phyloP scores from a whole-genome alignment of 768 basidiomycete species.

The Kwoniella sp. region DNA sequence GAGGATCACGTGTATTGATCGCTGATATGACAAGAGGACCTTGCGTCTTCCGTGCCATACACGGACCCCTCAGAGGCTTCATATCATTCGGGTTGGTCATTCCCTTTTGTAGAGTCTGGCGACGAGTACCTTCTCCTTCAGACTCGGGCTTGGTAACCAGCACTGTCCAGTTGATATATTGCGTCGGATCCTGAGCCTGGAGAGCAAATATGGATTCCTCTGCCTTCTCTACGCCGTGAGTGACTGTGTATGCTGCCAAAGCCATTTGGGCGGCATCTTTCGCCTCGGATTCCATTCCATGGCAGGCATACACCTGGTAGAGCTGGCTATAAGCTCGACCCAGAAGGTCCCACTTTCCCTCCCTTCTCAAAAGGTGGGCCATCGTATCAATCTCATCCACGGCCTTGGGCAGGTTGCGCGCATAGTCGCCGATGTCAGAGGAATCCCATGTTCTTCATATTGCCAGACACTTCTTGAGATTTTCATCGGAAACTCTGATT shows the following conservation, averaged over 20 bases:
- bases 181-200: constrained; percentile 2
- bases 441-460: not conserved
- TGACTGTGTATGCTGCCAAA: constrained; percentile 1
- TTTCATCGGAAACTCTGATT: not conserved
- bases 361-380: not conserved
- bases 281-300: not conserved
- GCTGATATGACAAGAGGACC: too few species aligned
- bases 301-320: not conserved
- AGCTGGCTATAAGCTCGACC: constrained; percentile 9
- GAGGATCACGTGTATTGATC: too few species aligned
- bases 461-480: not conserved
- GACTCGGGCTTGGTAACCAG: not conserved
- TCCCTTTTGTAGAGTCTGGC: too few species aligned
- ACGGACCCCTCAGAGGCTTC: too few species aligned
- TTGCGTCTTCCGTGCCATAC: too few species aligned
- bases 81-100: too few species aligned
- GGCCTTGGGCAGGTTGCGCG: not conserved
- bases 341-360: not conserved
- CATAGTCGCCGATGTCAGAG: not conserved
- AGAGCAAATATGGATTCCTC: not conserved
- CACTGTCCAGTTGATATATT: not conserved
- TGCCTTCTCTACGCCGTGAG: not conserved
- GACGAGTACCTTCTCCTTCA: too few species aligned
- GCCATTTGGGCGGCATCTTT: not conserved
- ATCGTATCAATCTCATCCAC: not conserved